These are phyloP conservation scores for Micractinium sp. DNA, from an alignment of 139 green algal genomes.

Conservation along the genomic window DNA sequence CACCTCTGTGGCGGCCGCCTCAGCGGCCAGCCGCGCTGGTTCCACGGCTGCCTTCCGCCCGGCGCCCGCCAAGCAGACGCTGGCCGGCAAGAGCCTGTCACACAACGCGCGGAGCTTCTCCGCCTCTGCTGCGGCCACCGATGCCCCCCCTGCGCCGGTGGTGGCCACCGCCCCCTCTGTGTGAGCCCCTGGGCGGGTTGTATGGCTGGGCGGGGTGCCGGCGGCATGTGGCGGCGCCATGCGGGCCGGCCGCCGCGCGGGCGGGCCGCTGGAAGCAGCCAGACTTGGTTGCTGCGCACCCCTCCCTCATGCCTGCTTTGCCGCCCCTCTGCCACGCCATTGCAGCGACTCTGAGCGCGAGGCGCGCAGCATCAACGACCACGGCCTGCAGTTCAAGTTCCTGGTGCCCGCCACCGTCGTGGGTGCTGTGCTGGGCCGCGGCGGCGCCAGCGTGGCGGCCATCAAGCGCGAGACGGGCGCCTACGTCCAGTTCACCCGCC, in stretches of 20 bases:
- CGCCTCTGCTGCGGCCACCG: not conserved
- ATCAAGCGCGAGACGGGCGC: slow-evolving; percentile 42
- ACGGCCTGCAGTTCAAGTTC: slow-evolving; percentile 42
- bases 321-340: not conserved
- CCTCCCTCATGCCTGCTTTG: not conserved
- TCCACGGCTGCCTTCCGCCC: slow-evolving; percentile 3
- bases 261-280: not conserved
- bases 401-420: slow-evolving; percentile 39
- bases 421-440: slow-evolving; percentile 38
- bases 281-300: not conserved
- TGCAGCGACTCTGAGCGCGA: slow-evolving; percentile 19
- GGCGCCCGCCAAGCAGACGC: not conserved
- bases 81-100: not conserved
- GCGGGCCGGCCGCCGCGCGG: not conserved
- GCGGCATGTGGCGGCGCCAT: not conserved
- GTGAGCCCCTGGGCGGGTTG: not conserved
- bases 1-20: not conserved
- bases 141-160: not conserved
- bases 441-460: slow-evolving; percentile 32
- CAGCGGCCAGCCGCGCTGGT: not conserved
- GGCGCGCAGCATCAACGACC: slow-evolving; percentile 32
- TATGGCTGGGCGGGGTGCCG: not conserved
- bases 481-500: slow-evolving; percentile 42
- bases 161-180: slow-evolving; percentile 20
- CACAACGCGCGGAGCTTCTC: slow-evolving; percentile 22